A percentile compares a stretch with the other conserved stretches of the same genome.
phyloP scores from a whole-genome alignment of 345 rosid species.

The Carallia pectinifolia region DNA sequence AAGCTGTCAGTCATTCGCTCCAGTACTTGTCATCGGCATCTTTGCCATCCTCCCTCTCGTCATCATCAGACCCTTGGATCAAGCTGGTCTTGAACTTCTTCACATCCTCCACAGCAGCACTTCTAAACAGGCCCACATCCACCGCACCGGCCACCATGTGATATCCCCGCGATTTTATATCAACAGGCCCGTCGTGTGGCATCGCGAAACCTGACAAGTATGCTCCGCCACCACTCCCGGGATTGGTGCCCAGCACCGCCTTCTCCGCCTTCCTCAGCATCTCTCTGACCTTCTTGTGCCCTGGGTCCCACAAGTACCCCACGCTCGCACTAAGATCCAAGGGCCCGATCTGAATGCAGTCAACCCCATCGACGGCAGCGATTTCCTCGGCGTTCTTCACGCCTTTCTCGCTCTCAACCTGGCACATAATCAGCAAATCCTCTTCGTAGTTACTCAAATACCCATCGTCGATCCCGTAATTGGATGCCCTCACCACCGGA shows the following conservation, averaged over 20 bases:
- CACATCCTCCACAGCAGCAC: conserved; percentile 73
- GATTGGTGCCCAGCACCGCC: conserved; percentile 42
- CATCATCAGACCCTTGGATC: conserved; percentile 29
- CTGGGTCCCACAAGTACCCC: conserved; percentile 93
- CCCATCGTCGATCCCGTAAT: conserved; percentile 81
- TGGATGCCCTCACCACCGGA: conserved; percentile 73
- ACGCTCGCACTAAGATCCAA: conserved; percentile 85
- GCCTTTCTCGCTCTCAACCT: conserved; percentile 75
- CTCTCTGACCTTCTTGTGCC: conserved; percentile 77
- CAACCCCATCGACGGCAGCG: conserved; percentile 81
- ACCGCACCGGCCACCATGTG: conserved; percentile 73
- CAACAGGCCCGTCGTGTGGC: conserved; percentile 63
- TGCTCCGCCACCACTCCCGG: conserved; percentile 44
- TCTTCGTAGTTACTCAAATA: conserved; percentile 63
- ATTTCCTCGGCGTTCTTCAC: conserved; percentile 69
- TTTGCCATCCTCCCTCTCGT: conserved; percentile 6
- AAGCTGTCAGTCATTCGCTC: conserved; percentile 46
- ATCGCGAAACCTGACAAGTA: conserved; percentile 65
- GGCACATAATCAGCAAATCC: conserved; percentile 80
- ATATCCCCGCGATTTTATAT: conserved; percentile 60
- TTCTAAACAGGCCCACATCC: conserved; percentile 70
- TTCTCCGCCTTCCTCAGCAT: conserved; percentile 68
- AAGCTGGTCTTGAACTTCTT: conserved; percentile 59
- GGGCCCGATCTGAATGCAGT: conserved; percentile 94
- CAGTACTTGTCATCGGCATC: conserved; percentile 60